A percentile compares a stretch with the other conserved stretches of the same genome.
These are phyloP conservation scores for Fusarium pseudonygamai DNA, from an alignment of 2,329 filamentous ascomycete genomes.

Conservation along the genomic window DNA sequence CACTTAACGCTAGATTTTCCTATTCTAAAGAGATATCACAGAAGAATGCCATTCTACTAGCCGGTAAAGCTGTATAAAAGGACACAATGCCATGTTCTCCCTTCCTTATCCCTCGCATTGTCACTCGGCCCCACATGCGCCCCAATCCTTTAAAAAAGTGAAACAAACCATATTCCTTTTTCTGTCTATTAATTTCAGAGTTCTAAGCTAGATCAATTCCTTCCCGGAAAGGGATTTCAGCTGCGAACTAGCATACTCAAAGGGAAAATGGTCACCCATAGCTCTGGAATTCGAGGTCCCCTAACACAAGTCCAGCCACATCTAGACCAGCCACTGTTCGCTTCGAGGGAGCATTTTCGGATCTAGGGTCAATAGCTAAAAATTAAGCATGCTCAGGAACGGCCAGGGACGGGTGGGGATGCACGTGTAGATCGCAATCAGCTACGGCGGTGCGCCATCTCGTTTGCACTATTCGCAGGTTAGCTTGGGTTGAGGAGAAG, in stretches of 20 bases:
- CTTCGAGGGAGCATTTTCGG: not conserved
- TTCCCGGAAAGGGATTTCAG: not conserved
- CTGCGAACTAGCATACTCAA: not conserved
- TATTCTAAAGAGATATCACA: not conserved
- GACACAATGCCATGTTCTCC: not conserved
- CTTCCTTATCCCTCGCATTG: not conserved
- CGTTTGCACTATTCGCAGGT: not conserved
- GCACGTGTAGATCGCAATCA: conserved; percentile 8
- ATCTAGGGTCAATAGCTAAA: not conserved
- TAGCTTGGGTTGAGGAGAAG: not conserved
- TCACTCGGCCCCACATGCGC: not conserved
- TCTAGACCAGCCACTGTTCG: not conserved
- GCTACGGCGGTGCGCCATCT: not conserved
- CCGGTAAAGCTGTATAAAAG: not conserved
- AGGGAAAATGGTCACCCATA: not conserved
- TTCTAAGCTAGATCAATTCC: not conserved
- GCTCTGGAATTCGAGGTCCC: not conserved
- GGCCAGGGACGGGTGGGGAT: not conserved
- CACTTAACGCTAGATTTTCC: not conserved
- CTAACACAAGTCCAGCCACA: not conserved
- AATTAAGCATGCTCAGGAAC: not conserved
- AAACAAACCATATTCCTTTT: not conserved
- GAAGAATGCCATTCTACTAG: not conserved
- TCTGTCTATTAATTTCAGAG: not conserved
- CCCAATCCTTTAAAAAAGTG: not conserved